Percentiles rank a stretch among this genome's conserved stretches.
Conservation (phyloP, 2,329 filamentous ascomycete genomes). For the Aspergillus quadricinctus region DNA sequence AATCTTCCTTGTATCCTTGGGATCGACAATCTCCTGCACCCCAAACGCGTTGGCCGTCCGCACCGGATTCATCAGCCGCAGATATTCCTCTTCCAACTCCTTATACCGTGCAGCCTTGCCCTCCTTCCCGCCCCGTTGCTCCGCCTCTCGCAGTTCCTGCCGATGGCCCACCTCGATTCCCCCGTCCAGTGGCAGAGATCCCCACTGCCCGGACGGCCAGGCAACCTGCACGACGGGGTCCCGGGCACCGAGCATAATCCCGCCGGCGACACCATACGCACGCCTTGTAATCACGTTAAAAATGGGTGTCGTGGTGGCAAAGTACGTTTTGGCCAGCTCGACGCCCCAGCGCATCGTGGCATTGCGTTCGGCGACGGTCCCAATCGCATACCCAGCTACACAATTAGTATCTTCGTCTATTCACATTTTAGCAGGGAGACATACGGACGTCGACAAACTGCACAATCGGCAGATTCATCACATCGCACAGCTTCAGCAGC, state of each 20-base stretch:
- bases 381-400: slow-evolving; percentile 57
- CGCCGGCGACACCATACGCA: slow-evolving; percentile 61
- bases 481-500: slow-evolving; percentile 60
- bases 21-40: slow-evolving; percentile 63
- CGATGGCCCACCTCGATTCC: slow-evolving; percentile 62
- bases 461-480: slow-evolving; percentile 61
- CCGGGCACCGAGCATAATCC: slow-evolving; percentile 60
- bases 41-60: slow-evolving; percentile 61
- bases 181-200: slow-evolving; percentile 58
- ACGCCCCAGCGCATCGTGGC: slow-evolving; percentile 64
- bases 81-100: slow-evolving; percentile 58
- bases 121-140: slow-evolving; percentile 44
- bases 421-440: slow-evolving; percentile 13
- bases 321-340: slow-evolving; percentile 58
- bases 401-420: slow-evolving; percentile 4
- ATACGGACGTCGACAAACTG: slow-evolving; percentile 60
- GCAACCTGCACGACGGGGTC: slow-evolving; percentile 59
- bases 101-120: slow-evolving; percentile 49
- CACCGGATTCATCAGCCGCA: slow-evolving; percentile 60
- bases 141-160: slow-evolving; percentile 54
- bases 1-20: slow-evolving; percentile 53
- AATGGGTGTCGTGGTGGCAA: slow-evolving; percentile 58
- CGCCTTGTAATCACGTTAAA: slow-evolving; percentile 61
- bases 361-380: slow-evolving; percentile 58
- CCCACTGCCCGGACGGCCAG: slow-evolving; percentile 62